phyloP scores from a whole-genome alignment of 2,329 filamentous ascomycete species.

The Drechslerella coelobrocha region DNA sequence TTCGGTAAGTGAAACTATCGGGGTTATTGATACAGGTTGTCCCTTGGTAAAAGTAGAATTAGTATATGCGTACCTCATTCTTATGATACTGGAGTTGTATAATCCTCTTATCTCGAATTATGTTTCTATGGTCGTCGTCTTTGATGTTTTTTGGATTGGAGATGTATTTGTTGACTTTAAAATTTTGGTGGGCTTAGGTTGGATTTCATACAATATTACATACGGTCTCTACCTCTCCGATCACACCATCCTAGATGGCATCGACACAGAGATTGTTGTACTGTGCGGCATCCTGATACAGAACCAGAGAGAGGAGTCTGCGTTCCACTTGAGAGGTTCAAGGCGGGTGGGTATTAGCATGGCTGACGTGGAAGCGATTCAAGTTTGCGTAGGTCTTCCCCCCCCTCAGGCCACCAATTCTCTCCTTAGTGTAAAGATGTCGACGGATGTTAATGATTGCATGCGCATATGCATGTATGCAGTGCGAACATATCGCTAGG shows the following conservation, averaged over 20 bases:
- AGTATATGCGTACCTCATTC: background rate
- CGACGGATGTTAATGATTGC: background rate
- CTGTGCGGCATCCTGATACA: constrained; percentile 67
- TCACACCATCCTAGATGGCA: constrained; percentile 63
- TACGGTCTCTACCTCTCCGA: constrained; percentile 68
- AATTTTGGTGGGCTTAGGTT: too few relatives aligned
- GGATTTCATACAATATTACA: constrained; percentile 65
- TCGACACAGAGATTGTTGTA: constrained; percentile 66
- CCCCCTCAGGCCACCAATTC: background rate
- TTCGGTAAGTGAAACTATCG: constrained; percentile 58
- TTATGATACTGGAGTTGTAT: background rate
- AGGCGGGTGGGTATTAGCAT: constrained; percentile 62
- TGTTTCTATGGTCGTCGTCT: background rate
- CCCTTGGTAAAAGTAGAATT: too few relatives aligned
- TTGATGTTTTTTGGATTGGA: background rate
- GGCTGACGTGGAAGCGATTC: constrained; percentile 59
- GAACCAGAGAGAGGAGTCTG: constrained; percentile 64
- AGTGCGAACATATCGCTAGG: constrained; percentile 51
- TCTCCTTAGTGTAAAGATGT: background rate
- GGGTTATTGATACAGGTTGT: too few relatives aligned
- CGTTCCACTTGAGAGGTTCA: constrained; percentile 65
- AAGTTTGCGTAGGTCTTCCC: constrained; percentile 47
- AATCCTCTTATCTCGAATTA: background rate
- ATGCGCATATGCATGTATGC: background rate
- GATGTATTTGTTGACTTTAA: too few relatives aligned